phyloP scores from a whole-genome alignment of 768 basidiomycete genomes.

The Crepidotus variabilis region DNA sequence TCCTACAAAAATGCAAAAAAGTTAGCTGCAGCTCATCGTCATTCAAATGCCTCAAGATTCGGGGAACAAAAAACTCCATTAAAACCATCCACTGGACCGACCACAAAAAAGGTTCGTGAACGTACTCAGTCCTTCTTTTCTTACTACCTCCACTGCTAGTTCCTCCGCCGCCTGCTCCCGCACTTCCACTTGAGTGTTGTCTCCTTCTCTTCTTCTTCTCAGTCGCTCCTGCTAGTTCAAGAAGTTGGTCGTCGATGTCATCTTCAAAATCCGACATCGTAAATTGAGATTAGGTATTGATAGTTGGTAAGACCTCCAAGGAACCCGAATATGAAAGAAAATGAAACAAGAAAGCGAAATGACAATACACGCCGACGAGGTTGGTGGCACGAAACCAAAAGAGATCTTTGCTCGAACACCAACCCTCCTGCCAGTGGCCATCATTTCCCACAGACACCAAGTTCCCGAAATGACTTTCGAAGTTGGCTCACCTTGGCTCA shows the following conservation, averaged over 20 bases:
- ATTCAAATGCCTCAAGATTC: conserved; percentile 4
- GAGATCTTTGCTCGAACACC: too few species aligned
- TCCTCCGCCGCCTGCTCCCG: conserved; percentile 8
- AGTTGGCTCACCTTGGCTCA: too few species aligned
- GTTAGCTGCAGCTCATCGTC: neutral
- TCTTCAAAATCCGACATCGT: conserved; percentile 45
- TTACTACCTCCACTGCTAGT: conserved; percentile 23
- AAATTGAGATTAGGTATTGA: too few species aligned
- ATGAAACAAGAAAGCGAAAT: too few species aligned
- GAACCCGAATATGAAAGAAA: too few species aligned
- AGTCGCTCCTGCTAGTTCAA: conserved; percentile 70
- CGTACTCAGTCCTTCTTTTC: conserved; percentile 74
- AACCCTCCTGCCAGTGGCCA: too few species aligned
- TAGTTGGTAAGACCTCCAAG: too few species aligned
- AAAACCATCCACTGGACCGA: neutral
- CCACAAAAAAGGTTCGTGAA: conserved; percentile 11
- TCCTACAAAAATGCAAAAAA: conserved; percentile 22
- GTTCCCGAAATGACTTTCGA: too few species aligned
- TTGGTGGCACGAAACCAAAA: too few species aligned
- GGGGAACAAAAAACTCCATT: neutral
- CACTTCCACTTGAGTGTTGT: conserved; percentile 33
- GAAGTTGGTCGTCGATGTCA: conserved; percentile 68
- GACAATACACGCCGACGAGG: too few species aligned
- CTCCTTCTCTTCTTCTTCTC: conserved; percentile 65
- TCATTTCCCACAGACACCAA: too few species aligned